Percentiles rank a stretch among this genome's conserved stretches.
These are phyloP conservation scores for Xylariomycetidae sp. DNA, from an alignment of 2,329 filamentous ascomycete genomes.

Conservation along the genomic window DNA sequence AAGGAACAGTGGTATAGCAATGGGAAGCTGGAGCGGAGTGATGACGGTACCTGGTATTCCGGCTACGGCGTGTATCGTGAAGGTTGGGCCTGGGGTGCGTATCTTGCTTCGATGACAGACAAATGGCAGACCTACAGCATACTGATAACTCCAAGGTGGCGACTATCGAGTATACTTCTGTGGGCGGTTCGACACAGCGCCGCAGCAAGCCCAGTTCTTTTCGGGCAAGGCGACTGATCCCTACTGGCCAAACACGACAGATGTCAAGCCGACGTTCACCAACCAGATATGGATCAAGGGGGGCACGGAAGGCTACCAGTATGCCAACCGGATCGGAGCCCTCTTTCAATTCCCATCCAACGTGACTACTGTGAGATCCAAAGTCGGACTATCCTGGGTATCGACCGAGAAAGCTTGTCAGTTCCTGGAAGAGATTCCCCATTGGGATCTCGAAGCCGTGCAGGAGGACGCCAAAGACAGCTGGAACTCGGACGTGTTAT, in stretches of 20 bases:
- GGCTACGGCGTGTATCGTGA: conserved; percentile 43
- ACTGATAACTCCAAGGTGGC: conserved; percentile 24
- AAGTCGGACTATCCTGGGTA: conserved; percentile 47
- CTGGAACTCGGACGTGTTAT: conserved; percentile 43
- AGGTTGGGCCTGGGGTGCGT: conserved; percentile 35
- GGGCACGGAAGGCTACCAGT: conserved; percentile 42
- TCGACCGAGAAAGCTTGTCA: conserved; percentile 42
- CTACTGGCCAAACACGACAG: conserved; percentile 27
- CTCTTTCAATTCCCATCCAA: conserved; percentile 42
- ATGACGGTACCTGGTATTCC: conserved; percentile 34
- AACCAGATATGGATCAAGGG: conserved; percentile 52
- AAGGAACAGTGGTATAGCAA: conserved; percentile 38
- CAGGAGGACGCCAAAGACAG: conserved; percentile 34
- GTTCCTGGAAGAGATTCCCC: conserved; percentile 42
- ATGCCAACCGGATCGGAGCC: conserved; percentile 46
- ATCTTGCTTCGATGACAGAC: too few relatives aligned
- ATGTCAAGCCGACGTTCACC: conserved; percentile 36
- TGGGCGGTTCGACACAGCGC: conserved; percentile 33
- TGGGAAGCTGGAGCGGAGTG: conserved; percentile 32
- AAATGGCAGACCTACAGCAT: too few relatives aligned
- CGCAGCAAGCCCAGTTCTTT: conserved; percentile 33
- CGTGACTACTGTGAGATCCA: conserved; percentile 37
- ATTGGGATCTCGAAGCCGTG: conserved; percentile 36
- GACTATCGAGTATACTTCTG: conserved; percentile 40
- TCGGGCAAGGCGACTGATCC: conserved; percentile 42